Conservation (phyloP, 768 basidiomycete genomes). For the Boletus fagicola region DNA sequence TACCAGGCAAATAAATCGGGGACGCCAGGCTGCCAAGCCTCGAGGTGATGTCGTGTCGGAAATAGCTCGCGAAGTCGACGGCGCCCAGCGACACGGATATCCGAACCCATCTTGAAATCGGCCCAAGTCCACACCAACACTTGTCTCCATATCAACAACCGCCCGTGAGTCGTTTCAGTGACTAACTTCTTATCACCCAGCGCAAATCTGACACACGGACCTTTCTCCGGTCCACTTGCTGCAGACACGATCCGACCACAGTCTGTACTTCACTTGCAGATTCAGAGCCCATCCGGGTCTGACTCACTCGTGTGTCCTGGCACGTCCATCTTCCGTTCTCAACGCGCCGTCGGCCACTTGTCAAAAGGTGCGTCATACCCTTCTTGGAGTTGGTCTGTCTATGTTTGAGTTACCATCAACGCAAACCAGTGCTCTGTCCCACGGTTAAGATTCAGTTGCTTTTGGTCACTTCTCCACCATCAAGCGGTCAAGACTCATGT, state of each 20-base stretch:
- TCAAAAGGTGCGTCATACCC: conserved; percentile 1
- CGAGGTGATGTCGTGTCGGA: conserved; percentile 31
- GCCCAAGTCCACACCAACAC: background rate
- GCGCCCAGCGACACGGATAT: background rate
- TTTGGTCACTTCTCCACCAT: background rate
- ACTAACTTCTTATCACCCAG: background rate
- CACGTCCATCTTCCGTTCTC: background rate
- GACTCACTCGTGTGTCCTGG: background rate
- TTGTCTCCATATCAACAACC: conserved; percentile 26
- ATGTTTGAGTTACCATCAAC: conserved; percentile 22
- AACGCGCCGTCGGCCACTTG: conserved; percentile 3
- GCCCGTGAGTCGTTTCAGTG: background rate
- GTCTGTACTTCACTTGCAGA: background rate
- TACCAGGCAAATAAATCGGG: conserved; percentile 11
- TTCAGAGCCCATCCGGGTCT: background rate
- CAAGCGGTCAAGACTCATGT: background rate
- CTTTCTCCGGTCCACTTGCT: background rate
- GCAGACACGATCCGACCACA: no score
- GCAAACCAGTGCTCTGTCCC: conserved; percentile 20
- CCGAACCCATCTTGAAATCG: background rate
- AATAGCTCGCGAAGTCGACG: conserved; percentile 15
- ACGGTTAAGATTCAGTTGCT: background rate
- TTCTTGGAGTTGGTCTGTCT: background rate
- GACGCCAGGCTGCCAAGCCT: conserved; percentile 27
- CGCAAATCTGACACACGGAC: conserved; percentile 6